A percentile compares a stretch with the other conserved stretches of the same genome.
Evolutionary conservation across 805 yeast species (phyloP).

Genomic region (Kodamaea hsintzibuensis): DNA sequence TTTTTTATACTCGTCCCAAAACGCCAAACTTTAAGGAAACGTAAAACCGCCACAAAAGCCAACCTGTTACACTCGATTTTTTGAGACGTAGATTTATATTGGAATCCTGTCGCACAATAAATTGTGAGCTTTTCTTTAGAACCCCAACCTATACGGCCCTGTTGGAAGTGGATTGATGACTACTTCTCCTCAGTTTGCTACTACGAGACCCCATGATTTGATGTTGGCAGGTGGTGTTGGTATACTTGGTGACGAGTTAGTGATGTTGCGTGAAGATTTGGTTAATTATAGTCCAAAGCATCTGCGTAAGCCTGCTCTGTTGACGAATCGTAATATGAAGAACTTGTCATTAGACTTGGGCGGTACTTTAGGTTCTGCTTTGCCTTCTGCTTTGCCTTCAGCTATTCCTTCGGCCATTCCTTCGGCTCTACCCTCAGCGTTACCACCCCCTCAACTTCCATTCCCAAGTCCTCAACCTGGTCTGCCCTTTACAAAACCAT

Average conservation of each 20-base stretch:
- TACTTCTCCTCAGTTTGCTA: neutral
- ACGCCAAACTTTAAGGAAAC: neutral
- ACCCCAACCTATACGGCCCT: neutral
- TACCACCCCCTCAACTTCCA: neutral
- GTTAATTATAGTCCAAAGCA: neutral
- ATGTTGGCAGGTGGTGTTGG: neutral
- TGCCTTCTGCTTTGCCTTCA: constrained; percentile 3
- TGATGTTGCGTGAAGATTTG: neutral
- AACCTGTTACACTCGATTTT: neutral
- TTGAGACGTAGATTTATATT: neutral
- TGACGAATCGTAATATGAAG: constrained; percentile 33
- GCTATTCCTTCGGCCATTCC: neutral
- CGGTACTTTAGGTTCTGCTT: constrained; percentile 4
- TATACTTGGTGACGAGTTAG: neutral
- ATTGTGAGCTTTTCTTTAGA: neutral
- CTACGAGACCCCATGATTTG: neutral
- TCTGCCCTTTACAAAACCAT: neutral
- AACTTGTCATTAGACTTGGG: constrained; percentile 34
- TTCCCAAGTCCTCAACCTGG: neutral
- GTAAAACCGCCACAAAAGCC: neutral
- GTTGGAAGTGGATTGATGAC: neutral
- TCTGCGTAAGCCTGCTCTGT: neutral
- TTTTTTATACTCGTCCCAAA: neutral
- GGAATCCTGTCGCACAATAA: neutral
- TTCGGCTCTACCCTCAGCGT: constrained; percentile 1